Evolutionary conservation across 768 basidiomycete species (phyloP), one percentile per base, ranked within the genome.

Genomic region (Termitomyces sp.): DNA sequence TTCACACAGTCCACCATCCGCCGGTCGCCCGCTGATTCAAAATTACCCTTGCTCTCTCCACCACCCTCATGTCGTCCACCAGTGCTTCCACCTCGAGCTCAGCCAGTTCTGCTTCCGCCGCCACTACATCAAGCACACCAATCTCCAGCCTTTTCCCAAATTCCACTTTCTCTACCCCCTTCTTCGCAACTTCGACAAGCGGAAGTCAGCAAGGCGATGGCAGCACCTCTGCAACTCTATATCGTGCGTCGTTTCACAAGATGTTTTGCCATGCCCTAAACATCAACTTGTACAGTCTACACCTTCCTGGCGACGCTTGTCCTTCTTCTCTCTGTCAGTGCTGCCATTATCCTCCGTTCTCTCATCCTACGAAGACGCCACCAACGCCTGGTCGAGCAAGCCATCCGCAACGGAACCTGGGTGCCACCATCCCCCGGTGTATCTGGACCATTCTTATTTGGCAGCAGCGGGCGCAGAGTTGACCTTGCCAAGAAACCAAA

Each of bases 401-500:
- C 84, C 17, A 86, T 86, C 59, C 73, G 78, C 23, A 81, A 83
- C 56, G 85, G 85, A 9, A 83, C 84, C 7, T 86, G 82, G 79
- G 58, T 80, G 10, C 77, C 80, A 1, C 74, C 75, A 0, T 61
- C 73, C 0, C 70, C 67, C 2, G 57, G 55, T 11, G 50, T 49
- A 10, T 45, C 58, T 21, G 61, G 61, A 0, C 27, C 45, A 3
- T 64, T 60, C 39, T 47, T 43, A 5, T 48, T 62, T 6, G 58
- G 54, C 3, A 60, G 56, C 34, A 51, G 66, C n/a, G 45, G 43
- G 5, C 52, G 62, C 30, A 63, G 67, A 25, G 70, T 77, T 32
- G 78, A 80, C 62, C 60, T 77, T 19, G 71, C 70, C 25, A 73
- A 74, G 62, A 80, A 78, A 58, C 83, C 83, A 11, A 62, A 61